These are phyloP conservation scores for Cercospora janseana DNA, from an alignment of 2,329 filamentous ascomycete genomes.

Conservation along the genomic window DNA sequence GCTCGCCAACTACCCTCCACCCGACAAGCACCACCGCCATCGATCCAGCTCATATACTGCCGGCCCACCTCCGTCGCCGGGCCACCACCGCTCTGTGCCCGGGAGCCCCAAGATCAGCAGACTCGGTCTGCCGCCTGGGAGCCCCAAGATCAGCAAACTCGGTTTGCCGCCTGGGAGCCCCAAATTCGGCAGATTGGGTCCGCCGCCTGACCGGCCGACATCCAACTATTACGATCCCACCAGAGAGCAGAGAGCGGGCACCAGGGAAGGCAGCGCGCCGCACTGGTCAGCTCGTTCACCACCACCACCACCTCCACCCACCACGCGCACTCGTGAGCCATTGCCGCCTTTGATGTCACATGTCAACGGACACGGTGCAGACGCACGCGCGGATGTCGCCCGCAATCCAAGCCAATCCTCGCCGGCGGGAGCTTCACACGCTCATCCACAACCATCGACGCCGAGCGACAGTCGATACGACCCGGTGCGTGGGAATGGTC, in stretches of 20 bases:
- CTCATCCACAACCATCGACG: slow-evolving; percentile 29
- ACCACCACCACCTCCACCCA: too few species aligned
- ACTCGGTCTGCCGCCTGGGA: slow-evolving; percentile 38
- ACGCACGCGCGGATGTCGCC: slow-evolving; percentile 22
- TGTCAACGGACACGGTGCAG: slow-evolving; percentile 28
- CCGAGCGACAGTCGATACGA: slow-evolving; percentile 40
- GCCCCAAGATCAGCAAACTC: slow-evolving; percentile 40
- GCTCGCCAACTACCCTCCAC: slow-evolving; percentile 11
- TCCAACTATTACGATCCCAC: slow-evolving; percentile 53
- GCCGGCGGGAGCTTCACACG: slow-evolving; percentile 27
- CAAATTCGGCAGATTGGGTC: slow-evolving; percentile 40
- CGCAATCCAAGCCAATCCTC: slow-evolving; percentile 32
- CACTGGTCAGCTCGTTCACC: slow-evolving; percentile 39
- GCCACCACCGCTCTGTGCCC: slow-evolving; percentile 38
- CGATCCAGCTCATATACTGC: slow-evolving; percentile 32
- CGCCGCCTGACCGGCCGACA: slow-evolving; percentile 38
- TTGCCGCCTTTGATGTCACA: slow-evolving; percentile 20
- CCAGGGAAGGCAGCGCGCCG: slow-evolving; percentile 32
- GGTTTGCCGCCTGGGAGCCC: slow-evolving; percentile 40
- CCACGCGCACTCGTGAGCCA: slow-evolving; percentile 2
- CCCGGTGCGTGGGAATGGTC: slow-evolving; percentile 32
- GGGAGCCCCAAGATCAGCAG: slow-evolving; percentile 40
- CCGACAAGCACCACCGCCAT: slow-evolving; percentile 37
- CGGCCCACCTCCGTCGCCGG: slow-evolving; percentile 32
- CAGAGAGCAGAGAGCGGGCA: slow-evolving; percentile 46